Conservation (phyloP, 805 yeast genomes). For the Blastobotrys peoriensis region DNA sequence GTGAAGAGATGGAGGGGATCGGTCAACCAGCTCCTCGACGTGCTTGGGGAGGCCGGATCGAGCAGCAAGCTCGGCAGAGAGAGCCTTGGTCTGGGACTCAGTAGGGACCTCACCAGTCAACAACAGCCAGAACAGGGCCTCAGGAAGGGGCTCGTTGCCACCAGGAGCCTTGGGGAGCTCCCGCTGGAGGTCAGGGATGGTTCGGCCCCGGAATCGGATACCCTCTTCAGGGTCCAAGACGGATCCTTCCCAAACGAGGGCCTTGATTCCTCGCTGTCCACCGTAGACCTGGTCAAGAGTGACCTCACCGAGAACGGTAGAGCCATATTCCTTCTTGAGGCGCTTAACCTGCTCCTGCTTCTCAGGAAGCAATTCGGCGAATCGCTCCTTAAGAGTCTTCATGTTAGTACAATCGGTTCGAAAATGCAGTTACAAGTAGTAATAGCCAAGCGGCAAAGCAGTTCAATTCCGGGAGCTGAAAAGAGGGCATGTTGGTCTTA, state of each 20-base stretch:
- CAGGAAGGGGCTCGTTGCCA: conserved; percentile 62
- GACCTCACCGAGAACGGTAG: conserved; percentile 69
- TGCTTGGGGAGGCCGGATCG: conserved; percentile 61
- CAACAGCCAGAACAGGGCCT: conserved; percentile 63
- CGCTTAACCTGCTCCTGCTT: conserved; percentile 86
- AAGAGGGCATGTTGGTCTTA: too few species aligned
- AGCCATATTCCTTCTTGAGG: conserved; percentile 84
- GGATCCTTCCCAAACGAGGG: conserved; percentile 85
- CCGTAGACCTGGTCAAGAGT: conserved; percentile 78
- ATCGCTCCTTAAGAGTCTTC: conserved; percentile 78
- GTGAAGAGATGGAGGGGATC: conserved; percentile 62
- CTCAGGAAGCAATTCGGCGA: conserved; percentile 86
- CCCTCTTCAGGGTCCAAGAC: conserved; percentile 82
- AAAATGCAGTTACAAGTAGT: too few species aligned
- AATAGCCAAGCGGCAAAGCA: too few species aligned
- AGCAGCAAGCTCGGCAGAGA: conserved; percentile 57
- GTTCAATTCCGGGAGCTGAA: too few species aligned
- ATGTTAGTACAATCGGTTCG: conserved; percentile 8
- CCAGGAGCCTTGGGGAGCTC: conserved; percentile 71
- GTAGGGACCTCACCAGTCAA: conserved; percentile 71
- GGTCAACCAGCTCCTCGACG: conserved; percentile 53
- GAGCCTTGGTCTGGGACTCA: conserved; percentile 47
- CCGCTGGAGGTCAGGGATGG: conserved; percentile 72
- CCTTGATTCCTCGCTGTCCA: conserved; percentile 86
- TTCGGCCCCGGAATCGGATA: conserved; percentile 77